Evolutionary conservation across 192 early-diverging fungal genomes (phyloP), one percentile per base, ranked within the genome.

Genomic region (Umbelopsis sp.): DNA sequence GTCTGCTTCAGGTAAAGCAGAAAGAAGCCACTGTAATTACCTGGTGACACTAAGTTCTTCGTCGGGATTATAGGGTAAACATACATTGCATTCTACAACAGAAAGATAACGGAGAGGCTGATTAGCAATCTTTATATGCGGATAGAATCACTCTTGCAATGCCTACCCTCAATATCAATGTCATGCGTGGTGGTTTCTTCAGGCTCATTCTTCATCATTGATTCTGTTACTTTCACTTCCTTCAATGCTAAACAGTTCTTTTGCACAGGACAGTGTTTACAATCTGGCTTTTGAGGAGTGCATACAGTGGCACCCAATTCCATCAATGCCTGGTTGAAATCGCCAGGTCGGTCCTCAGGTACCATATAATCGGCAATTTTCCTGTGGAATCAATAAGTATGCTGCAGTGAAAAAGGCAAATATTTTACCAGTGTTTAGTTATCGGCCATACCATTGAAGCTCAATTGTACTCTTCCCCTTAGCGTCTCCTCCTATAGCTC

Each of bases 281-380:
- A 94, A 23, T 74, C 67, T 23, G 91, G 91, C 22, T 85, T 85
- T 64, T 79, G 79, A 2, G 91, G 91, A 4, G 87, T 90, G 75
- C 92, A 94, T 4, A 94, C 73, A 9, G 82, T 84, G 1, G 92
- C 89, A 1, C 92, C 92, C 5, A 92, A 76, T 77, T 94, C 92
- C 92, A 94, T 94, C 52, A 94, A 49, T 10, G 88, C 89, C 58
- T 94, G 91, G 69, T 94, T 94, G 65, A 90, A 92, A 52, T 91
- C 85, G 10, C 92, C 92, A 27, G 92, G 90, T 16, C 84, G 80
- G 9, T 77, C 70, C 8, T 64, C 50, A 33, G 87, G 81, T 12
- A 94, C 73, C 20, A 91, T 52, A 25, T 71, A 66, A 41, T 75
- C 76, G 9, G 92, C 91, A 9, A 91, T 75, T 23, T 77, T 64